Conservation (phyloP, 2,329 filamentous ascomycete species). For the Purpureocillium lavendulum region DNA sequence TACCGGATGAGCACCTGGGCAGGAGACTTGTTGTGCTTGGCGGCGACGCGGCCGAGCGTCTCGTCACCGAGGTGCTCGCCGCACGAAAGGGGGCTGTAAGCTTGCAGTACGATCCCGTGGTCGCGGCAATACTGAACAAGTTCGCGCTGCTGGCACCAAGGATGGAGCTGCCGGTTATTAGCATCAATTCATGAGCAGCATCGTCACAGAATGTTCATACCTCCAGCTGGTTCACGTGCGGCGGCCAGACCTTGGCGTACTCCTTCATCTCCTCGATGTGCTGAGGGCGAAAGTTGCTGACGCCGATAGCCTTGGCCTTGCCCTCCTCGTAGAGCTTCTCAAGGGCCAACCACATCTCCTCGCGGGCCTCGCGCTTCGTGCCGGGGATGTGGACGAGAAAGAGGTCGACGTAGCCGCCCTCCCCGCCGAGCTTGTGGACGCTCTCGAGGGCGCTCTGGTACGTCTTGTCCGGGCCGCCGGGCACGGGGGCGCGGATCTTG, state of each 20-base stretch:
- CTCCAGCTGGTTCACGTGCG: constrained; percentile 68
- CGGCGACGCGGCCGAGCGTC: constrained; percentile 45
- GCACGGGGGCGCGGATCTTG: constrained; percentile 46
- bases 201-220: constrained; percentile 23
- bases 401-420: constrained; percentile 59
- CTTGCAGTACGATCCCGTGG: constrained; percentile 54
- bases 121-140: constrained; percentile 57
- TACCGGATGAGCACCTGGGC: constrained; percentile 63
- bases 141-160: constrained; percentile 52
- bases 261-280: constrained; percentile 61
- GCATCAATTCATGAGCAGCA: neutral
- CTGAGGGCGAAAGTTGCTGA: constrained; percentile 62
- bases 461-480: constrained; percentile 41
- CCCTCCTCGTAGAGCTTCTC: constrained; percentile 54
- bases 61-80: constrained; percentile 37
- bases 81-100: constrained; percentile 28
- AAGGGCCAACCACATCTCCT: constrained; percentile 57
- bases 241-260: constrained; percentile 59
- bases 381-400: constrained; percentile 62
- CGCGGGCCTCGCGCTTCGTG: constrained; percentile 43
- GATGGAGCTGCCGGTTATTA: constrained; percentile 54
- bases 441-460: constrained; percentile 53
- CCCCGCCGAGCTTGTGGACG: constrained; percentile 49
- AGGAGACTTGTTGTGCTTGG: constrained; percentile 50
- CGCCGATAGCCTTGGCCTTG: constrained; percentile 56